Conservation (phyloP, 2,329 filamentous ascomycete genomes). For the Parastagonospora nodorum region DNA sequence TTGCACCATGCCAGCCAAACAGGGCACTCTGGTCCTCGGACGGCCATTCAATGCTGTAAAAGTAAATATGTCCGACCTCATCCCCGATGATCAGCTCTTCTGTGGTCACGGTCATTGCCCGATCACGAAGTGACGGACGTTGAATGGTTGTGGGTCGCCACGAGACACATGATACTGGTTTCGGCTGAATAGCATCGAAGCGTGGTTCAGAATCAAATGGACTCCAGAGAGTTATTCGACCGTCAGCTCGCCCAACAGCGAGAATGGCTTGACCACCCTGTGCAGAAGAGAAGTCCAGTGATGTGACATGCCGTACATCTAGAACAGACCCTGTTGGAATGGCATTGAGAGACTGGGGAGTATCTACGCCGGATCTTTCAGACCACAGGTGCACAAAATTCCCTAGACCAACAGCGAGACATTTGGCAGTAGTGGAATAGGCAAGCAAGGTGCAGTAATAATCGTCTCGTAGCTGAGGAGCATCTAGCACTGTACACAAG, state of each 20-base stretch:
- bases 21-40: conserved; percentile 64
- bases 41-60: conserved; percentile 88
- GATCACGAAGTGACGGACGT: conserved; percentile 55
- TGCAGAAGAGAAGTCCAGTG: conserved; percentile 85
- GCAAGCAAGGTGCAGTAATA: conserved; percentile 93
- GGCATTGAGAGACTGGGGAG: conserved; percentile 58
- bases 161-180: conserved; percentile 76
- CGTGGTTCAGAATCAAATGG: conserved; percentile 71
- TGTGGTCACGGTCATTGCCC: conserved; percentile 62
- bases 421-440: conserved; percentile 75
- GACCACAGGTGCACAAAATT: conserved; percentile 88
- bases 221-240: conserved; percentile 77
- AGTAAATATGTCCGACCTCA: conserved; percentile 79
- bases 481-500: conserved; percentile 75
- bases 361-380: conserved; percentile 70
- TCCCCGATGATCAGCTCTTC: conserved; percentile 90
- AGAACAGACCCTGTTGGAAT: conserved; percentile 49
- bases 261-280: conserved; percentile 78
- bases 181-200: conserved; percentile 75
- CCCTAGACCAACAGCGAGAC: conserved; percentile 82
- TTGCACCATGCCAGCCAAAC: conserved; percentile 75
- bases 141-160: conserved; percentile 71
- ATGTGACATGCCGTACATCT: conserved; percentile 66
- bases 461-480: conserved; percentile 86
- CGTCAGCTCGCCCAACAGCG: conserved; percentile 80